These are phyloP conservation scores for Trichoderma parareesei DNA, from an alignment of 495 filamentous ascomycete species.

Conservation along the genomic window DNA sequence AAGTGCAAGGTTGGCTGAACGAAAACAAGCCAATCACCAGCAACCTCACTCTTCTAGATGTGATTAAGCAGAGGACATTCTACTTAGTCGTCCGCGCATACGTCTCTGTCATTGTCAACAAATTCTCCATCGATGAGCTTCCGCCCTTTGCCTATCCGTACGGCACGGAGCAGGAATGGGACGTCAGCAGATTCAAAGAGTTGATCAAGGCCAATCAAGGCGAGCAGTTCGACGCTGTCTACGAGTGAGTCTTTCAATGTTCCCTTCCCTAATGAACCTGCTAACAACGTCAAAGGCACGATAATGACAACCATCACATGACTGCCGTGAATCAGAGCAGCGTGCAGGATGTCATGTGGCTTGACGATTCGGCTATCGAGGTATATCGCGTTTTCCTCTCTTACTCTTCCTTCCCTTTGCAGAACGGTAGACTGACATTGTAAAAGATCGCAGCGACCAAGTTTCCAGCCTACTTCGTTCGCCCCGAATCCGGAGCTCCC, in stretches of 20 bases:
- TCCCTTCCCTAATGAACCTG: not conserved
- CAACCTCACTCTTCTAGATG: not conserved
- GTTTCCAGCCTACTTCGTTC: slow-evolving; percentile 1
- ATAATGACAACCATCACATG: slow-evolving; percentile 4
- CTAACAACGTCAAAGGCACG: not conserved
- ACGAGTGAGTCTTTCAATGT: too few species aligned
- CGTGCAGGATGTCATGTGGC: slow-evolving; percentile 7
- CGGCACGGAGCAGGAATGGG: slow-evolving; percentile 6
- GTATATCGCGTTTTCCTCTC: too few species aligned
- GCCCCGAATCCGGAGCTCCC: not conserved
- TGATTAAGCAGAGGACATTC: not conserved
- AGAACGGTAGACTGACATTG: too few species aligned
- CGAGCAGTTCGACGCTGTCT: not conserved
- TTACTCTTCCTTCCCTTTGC: too few species aligned
- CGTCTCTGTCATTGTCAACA: not conserved
- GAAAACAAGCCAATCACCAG: not conserved
- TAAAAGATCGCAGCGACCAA: not conserved
- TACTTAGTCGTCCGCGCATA: not conserved
- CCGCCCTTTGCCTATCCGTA: slow-evolving; percentile 2
- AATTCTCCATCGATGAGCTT: not conserved
- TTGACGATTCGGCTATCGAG: not conserved
- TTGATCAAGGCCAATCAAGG: not conserved
- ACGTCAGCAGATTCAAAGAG: not conserved
- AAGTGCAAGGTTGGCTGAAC: not conserved
- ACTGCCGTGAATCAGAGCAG: not conserved